These are phyloP conservation scores for Penicillium paradoxum DNA, from an alignment of 495 filamentous ascomycete species.

Conservation along the genomic window DNA sequence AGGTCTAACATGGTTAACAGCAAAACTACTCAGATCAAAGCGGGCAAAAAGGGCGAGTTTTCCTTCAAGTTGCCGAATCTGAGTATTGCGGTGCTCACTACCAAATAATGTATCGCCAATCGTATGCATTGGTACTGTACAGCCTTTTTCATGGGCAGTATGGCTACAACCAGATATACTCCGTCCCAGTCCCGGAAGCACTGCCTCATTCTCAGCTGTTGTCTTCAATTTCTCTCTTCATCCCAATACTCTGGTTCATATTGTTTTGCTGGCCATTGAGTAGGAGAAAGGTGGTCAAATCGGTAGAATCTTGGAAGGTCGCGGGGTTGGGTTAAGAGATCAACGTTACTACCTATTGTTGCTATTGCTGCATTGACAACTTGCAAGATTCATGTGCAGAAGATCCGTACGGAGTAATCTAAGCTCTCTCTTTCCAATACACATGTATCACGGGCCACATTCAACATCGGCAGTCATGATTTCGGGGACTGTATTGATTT, in stretches of 20 bases:
- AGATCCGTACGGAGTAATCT: background rate
- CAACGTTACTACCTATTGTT: no score
- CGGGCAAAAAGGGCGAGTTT: slow-evolving; percentile 42
- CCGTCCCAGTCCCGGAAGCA: no score
- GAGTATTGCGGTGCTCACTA: slow-evolving; percentile 49
- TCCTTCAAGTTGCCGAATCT: slow-evolving; percentile 45
- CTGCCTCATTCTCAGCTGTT: no score
- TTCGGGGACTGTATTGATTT: background rate
- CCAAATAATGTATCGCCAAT: slow-evolving; percentile 7
- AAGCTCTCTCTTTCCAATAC: background rate
- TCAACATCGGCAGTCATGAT: background rate
- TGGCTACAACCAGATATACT: background rate
- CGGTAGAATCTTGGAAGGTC: no score
- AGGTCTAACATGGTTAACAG: slow-evolving; percentile 42
- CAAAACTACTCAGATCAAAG: slow-evolving; percentile 36
- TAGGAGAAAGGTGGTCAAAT: no score
- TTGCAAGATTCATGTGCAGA: no score
- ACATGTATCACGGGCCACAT: background rate
- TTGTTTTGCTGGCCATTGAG: no score
- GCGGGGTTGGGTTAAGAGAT: no score
- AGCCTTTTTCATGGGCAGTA: background rate
- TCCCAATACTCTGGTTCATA: no score
- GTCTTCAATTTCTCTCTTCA: no score
- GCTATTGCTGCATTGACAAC: no score
- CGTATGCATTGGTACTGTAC: background rate